Evolutionary conservation across 1,284 basidiomycete genomes (phyloP).

Genomic region (Caloboletus firmus): DNA sequence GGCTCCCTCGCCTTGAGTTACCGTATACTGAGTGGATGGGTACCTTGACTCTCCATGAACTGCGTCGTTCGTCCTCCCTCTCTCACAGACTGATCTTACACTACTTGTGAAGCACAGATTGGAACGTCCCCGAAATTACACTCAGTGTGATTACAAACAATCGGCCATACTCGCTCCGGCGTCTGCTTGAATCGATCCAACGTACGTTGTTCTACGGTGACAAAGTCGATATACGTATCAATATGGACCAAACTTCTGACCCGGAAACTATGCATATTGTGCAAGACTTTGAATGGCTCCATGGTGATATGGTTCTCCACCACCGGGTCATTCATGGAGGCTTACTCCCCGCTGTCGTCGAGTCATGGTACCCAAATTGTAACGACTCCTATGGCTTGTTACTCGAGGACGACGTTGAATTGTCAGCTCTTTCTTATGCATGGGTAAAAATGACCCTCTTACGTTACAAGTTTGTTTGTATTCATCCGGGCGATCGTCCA

Average conservation of each 20-base stretch:
- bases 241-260: slow-evolving; percentile 75
- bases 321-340: slow-evolving; percentile 75
- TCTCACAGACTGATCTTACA: not conserved
- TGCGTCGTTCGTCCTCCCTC: slow-evolving; percentile 25
- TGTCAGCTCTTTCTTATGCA: slow-evolving; percentile 80
- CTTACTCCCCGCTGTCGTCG: slow-evolving; percentile 76
- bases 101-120: slow-evolving; percentile 48
- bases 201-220: slow-evolving; percentile 69
- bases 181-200: slow-evolving; percentile 65
- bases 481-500: not conserved
- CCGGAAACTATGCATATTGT: slow-evolving; percentile 54
- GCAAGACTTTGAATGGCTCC: slow-evolving; percentile 55
- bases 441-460: slow-evolving; percentile 78
- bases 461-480: slow-evolving; percentile 58
- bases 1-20: slow-evolving; percentile 54
- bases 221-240: slow-evolving; percentile 57
- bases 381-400: slow-evolving; percentile 76
- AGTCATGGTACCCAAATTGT: slow-evolving; percentile 79
- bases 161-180: slow-evolving; percentile 66
- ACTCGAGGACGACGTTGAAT: slow-evolving; percentile 81
- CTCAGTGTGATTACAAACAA: slow-evolving; percentile 76
- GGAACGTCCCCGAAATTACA: slow-evolving; percentile 67
- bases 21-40: slow-evolving; percentile 65
- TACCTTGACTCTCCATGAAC: slow-evolving; percentile 50
- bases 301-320: slow-evolving; percentile 59